These are phyloP conservation scores for Leishmania braziliensis DNA, from an alignment of 208 protist genomes.

Conservation along the genomic window DNA sequence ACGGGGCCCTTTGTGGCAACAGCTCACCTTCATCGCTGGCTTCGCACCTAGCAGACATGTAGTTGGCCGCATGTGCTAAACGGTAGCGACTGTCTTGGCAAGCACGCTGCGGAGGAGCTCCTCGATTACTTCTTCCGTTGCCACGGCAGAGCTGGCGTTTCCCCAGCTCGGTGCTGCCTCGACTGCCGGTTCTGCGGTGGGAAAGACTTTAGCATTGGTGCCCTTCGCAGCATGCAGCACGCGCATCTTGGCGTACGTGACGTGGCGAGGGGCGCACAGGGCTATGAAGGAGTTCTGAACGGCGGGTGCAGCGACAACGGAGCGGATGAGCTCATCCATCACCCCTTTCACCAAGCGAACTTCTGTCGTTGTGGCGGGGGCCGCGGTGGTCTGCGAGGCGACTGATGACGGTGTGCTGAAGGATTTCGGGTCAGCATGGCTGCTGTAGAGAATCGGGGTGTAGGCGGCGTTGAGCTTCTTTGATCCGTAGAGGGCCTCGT, in stretches of 20 bases:
- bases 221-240: slow-evolving; percentile 15
- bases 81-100: slow-evolving; percentile 16
- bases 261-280: slow-evolving; percentile 33
- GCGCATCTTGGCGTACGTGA: slow-evolving; percentile 35
- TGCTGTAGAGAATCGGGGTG: slow-evolving; percentile 18
- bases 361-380: slow-evolving; percentile 15
- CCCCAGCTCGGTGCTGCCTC: background rate
- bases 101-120: slow-evolving; percentile 51
- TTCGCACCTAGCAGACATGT: background rate
- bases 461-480: slow-evolving; percentile 40
- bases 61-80: background rate
- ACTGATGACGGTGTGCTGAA: background rate
- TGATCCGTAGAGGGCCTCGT: slow-evolving; percentile 58
- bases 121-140: slow-evolving; percentile 40
- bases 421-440: slow-evolving; percentile 18
- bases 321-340: slow-evolving; percentile 71
- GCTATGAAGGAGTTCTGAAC: slow-evolving; percentile 62
- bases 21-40: background rate
- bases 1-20: background rate
- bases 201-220: background rate
- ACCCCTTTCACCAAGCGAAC: slow-evolving; percentile 36
- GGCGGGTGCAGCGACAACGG: slow-evolving; percentile 51
- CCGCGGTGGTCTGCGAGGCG: background rate
- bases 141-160: slow-evolving; percentile 5
- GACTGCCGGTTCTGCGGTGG: background rate